Evolutionary conservation across 257 asterid species (phyloP).

Genomic region (Primulina huaijiensis): DNA sequence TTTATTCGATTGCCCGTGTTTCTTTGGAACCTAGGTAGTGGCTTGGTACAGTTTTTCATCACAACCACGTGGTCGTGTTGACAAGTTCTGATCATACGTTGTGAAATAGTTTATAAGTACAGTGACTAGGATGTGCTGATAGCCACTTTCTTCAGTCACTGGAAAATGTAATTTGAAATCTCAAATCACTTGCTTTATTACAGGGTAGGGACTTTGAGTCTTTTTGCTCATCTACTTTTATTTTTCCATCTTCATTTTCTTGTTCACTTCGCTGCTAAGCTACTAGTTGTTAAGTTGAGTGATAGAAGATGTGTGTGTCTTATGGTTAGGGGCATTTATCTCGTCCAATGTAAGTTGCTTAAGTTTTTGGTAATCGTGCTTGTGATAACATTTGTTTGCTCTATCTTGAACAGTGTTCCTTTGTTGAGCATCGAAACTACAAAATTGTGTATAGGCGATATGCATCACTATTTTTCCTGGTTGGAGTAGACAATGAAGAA

Average conservation of each 20-base stretch:
- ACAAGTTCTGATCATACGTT: background rate
- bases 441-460: slow-evolving; percentile 86
- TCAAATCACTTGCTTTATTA: background rate
- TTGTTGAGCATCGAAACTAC: slow-evolving; percentile 95
- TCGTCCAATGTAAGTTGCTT: background rate
- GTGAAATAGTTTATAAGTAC: background rate
- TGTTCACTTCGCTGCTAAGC: background rate
- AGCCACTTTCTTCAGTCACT: background rate
- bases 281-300: slow-evolving; percentile 12
- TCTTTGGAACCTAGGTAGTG: background rate
- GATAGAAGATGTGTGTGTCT: background rate
- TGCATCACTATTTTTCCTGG: slow-evolving; percentile 89
- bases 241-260: slow-evolving; percentile 1
- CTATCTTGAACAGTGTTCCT: slow-evolving; percentile 69
- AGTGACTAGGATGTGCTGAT: slow-evolving; percentile 3
- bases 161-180: slow-evolving; percentile 1
- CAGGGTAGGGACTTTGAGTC: background rate
- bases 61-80: background rate
- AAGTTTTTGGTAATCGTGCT: background rate
- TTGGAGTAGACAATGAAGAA: slow-evolving; percentile 98
- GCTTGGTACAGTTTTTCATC: no score
- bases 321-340: background rate
- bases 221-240: slow-evolving; percentile 1
- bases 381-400: slow-evolving; percentile 16
- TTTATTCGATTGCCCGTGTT: no score